phyloP scores from a whole-genome alignment of 306 rosid species.

The Betula pendula region DNA sequence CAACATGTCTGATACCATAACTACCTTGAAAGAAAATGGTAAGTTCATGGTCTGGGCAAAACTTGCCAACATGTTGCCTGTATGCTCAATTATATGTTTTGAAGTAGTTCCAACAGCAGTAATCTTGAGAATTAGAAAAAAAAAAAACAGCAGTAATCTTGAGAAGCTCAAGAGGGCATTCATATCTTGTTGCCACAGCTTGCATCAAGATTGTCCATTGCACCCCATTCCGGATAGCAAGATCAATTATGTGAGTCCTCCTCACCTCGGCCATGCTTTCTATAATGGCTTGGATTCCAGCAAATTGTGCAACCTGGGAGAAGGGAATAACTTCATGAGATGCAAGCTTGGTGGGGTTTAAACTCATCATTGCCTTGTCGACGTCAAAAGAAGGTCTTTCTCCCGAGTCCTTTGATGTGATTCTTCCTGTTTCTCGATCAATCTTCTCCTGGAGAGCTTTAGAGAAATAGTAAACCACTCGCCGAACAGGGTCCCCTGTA shows the following conservation, averaged over 20 bases:
- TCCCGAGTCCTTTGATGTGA: constrained; percentile 10
- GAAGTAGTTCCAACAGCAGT: constrained; percentile 29
- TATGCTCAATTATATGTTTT: constrained; percentile 18
- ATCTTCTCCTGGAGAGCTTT: constrained; percentile 59
- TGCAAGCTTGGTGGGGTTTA: constrained; percentile 27
- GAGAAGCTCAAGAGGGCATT: constrained; percentile 34
- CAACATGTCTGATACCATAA: constrained; percentile 48
- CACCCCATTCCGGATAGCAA: constrained; percentile 30
- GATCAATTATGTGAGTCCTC: constrained; percentile 42
- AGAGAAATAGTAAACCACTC: constrained; percentile 49
- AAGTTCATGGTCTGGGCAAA: constrained; percentile 47
- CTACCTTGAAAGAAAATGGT: constrained; percentile 42
- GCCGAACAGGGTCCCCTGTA: constrained; percentile 47
- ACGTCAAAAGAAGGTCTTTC: constrained; percentile 30
- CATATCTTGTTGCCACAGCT: constrained; percentile 27
- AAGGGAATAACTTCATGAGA: constrained; percentile 33
- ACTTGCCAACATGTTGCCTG: constrained; percentile 32
- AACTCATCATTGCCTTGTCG: constrained; percentile 27
- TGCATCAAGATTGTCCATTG: constrained; percentile 46
- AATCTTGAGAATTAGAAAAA: constrained; percentile 42
- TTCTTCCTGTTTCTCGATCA: constrained; percentile 52
- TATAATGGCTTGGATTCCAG: constrained; percentile 44
- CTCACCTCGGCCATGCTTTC: constrained; percentile 30
- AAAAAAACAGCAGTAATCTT: constrained; percentile 36
- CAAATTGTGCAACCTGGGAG: constrained; percentile 14